Percentiles rank a stretch among this genome's conserved stretches.
These are phyloP conservation scores for Malassezia japonica DNA, from an alignment of 1,284 basidiomycete genomes.

Conservation along the genomic window DNA sequence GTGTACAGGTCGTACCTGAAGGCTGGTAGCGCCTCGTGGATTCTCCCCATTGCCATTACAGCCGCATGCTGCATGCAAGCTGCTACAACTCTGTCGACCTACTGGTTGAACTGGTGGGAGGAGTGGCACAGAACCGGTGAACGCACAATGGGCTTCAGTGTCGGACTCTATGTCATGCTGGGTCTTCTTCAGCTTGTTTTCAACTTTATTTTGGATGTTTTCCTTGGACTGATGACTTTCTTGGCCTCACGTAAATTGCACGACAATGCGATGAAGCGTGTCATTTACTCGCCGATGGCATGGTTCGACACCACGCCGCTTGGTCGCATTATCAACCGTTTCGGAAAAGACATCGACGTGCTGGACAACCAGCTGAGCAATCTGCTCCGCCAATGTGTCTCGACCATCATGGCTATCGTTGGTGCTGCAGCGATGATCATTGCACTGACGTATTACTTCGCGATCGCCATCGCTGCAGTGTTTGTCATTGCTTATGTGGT, in stretches of 20 bases:
- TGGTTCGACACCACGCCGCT: slow-evolving; percentile 77
- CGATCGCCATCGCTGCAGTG: slow-evolving; percentile 51
- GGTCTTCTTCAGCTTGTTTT: slow-evolving; percentile 57
- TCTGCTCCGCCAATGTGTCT: slow-evolving; percentile 39
- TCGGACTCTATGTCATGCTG: slow-evolving; percentile 62
- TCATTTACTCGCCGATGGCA: slow-evolving; percentile 61
- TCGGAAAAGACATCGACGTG: slow-evolving; percentile 68
- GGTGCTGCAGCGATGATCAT: slow-evolving; percentile 61
- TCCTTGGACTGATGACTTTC: slow-evolving; percentile 59
- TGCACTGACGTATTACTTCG: slow-evolving; percentile 62
- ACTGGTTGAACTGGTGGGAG: slow-evolving; percentile 53
- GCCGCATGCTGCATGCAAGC: slow-evolving; percentile 61
- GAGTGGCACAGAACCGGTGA: slow-evolving; percentile 47
- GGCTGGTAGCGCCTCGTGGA: slow-evolving; percentile 58
- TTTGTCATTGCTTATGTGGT: slow-evolving; percentile 39
- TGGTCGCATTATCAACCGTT: slow-evolving; percentile 72
- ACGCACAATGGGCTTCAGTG: slow-evolving; percentile 56
- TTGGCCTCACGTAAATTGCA: slow-evolving; percentile 60
- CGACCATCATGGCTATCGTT: slow-evolving; percentile 50
- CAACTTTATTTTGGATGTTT: slow-evolving; percentile 57
- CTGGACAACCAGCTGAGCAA: slow-evolving; percentile 62
- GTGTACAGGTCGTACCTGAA: slow-evolving; percentile 63
- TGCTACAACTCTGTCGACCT: slow-evolving; percentile 51
- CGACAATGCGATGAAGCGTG: slow-evolving; percentile 53
- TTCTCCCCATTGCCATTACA: slow-evolving; percentile 56